phyloP scores from a whole-genome alignment of 169 alveolate genomes.

The Eimeria tenella region DNA sequence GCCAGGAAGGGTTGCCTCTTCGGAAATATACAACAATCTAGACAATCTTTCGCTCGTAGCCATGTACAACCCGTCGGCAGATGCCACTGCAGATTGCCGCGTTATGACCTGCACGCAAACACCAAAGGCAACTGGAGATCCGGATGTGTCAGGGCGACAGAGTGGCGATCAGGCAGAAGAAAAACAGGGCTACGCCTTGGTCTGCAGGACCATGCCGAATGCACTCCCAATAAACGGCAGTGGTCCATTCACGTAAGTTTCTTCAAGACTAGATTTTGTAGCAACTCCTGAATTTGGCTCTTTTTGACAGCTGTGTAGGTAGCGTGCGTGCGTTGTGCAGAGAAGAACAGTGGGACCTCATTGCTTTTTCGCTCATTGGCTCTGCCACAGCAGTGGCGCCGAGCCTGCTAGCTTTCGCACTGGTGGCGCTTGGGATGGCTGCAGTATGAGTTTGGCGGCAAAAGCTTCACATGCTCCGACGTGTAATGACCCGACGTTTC shows the following conservation, averaged over 20 bases:
- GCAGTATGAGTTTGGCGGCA: background rate
- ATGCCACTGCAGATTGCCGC: background rate
- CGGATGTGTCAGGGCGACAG: background rate
- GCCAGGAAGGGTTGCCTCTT: background rate
- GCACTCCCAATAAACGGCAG: background rate
- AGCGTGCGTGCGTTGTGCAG: background rate
- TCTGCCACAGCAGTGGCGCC: background rate
- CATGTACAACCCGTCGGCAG: constrained; percentile 7
- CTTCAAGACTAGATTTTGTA: background rate
- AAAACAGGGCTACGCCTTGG: background rate
- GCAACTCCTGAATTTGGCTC: background rate
- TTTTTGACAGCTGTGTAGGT: background rate
- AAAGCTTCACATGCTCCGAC: too few relatives aligned
- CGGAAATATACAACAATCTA: background rate
- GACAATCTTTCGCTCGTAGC: background rate
- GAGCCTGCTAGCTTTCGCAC: background rate
- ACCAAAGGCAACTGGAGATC: background rate
- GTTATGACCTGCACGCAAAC: constrained; percentile 1
- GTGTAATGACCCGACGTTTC: too few relatives aligned
- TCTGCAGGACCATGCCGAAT: constrained; percentile 21
- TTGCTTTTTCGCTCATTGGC: background rate
- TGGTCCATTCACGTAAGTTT: background rate
- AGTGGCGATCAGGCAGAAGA: background rate
- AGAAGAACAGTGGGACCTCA: background rate
- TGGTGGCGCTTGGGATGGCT: background rate